phyloP scores from a whole-genome alignment of 371 early-diverging fungal species.

The Cokeromyces recurvatus region DNA sequence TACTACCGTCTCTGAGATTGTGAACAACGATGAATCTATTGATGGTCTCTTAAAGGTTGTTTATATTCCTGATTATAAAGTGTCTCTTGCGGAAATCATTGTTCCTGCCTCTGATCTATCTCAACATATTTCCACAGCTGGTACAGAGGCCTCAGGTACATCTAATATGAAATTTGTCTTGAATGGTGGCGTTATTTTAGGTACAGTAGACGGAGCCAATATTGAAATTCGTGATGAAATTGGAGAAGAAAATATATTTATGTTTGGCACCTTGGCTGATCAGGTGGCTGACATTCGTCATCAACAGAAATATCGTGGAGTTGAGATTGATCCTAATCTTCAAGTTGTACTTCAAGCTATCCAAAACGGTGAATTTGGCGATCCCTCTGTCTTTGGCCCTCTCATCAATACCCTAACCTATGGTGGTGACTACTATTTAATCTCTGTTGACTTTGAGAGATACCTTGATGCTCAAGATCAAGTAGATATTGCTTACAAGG shows the following conservation, averaged over 20 bases:
- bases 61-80: slow-evolving; percentile 94
- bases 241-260: slow-evolving; percentile 91
- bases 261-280: slow-evolving; percentile 84
- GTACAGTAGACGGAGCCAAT: slow-evolving; percentile 89
- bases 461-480: slow-evolving; percentile 74
- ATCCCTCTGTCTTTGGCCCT: slow-evolving; percentile 63
- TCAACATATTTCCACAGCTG: slow-evolving; percentile 90
- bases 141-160: slow-evolving; percentile 94
- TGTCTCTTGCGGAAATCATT: slow-evolving; percentile 86
- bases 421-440: slow-evolving; percentile 85
- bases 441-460: slow-evolving; percentile 82
- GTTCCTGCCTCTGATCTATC: slow-evolving; percentile 93
- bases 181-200: slow-evolving; percentile 90
- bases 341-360: slow-evolving; percentile 74
- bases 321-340: slow-evolving; percentile 70
- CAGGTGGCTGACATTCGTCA: slow-evolving; percentile 90
- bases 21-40: slow-evolving; percentile 79
- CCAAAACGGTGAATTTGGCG: slow-evolving; percentile 72
- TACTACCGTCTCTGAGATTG: slow-evolving; percentile 80
- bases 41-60: slow-evolving; percentile 82
- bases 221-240: slow-evolving; percentile 93
- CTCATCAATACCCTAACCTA: slow-evolving; percentile 73
- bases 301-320: slow-evolving; percentile 72
- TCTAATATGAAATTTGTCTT: slow-evolving; percentile 97
- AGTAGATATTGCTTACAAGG: slow-evolving; percentile 74